Percentiles rank a stretch among this genome's conserved stretches.
These are phyloP conservation scores for Jacaranda copaia DNA, from an alignment of 257 asterid genomes.

Conservation along the genomic window DNA sequence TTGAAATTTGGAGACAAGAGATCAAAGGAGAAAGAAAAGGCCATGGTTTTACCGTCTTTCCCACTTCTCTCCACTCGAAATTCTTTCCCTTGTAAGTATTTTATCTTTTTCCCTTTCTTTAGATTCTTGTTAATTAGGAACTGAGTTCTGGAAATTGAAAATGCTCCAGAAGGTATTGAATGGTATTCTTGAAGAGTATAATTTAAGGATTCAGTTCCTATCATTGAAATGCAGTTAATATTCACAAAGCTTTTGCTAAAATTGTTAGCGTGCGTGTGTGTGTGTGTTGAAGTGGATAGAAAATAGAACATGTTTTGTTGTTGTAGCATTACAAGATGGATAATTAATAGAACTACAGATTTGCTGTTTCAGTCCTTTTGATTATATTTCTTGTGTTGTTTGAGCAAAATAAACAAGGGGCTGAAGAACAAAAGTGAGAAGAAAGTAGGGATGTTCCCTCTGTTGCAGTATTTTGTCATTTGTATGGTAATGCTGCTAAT, in stretches of 20 bases:
- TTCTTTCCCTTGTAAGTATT: slow-evolving; percentile 51
- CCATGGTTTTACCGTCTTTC: slow-evolving; percentile 55
- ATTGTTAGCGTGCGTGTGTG: background rate
- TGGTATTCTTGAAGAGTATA: background rate
- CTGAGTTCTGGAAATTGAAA: slow-evolving; percentile 4
- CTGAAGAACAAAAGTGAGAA: background rate
- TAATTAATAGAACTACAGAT: background rate
- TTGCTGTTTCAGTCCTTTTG: slow-evolving; percentile 1
- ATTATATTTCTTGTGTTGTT: background rate
- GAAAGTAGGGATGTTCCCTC: background rate
- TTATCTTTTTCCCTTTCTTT: slow-evolving; percentile 36
- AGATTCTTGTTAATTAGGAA: background rate
- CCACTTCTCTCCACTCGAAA: slow-evolving; percentile 42
- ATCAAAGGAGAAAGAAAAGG: slow-evolving; percentile 13
- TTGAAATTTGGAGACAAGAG: slow-evolving; percentile 27
- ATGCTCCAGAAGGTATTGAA: background rate
- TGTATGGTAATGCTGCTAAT: background rate
- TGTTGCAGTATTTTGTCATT: background rate
- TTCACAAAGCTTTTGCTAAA: background rate
- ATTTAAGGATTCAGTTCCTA: background rate
- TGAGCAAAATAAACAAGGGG: background rate
- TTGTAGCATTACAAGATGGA: background rate
- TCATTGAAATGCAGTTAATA: background rate
- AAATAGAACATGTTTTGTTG: slow-evolving; percentile 10
- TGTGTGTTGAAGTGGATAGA: background rate